These are phyloP conservation scores for Wickerhamiella kurtzmanii DNA, from an alignment of 805 yeast species.

Conservation along the genomic window DNA sequence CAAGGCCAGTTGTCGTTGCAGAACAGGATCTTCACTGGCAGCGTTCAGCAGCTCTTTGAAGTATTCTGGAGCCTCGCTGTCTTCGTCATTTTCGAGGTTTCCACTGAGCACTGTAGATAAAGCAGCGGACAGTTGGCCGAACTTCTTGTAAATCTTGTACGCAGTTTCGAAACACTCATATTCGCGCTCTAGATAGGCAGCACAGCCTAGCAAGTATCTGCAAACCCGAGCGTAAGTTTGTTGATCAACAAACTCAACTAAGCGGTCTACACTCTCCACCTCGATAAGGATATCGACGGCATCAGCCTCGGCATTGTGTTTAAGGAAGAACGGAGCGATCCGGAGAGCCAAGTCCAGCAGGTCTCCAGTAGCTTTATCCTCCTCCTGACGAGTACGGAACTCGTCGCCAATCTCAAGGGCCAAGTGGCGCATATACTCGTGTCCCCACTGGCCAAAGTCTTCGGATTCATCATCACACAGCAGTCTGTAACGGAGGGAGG, in stretches of 20 bases:
- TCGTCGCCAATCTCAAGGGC: conserved; percentile 91
- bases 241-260: conserved; percentile 74
- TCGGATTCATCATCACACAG: conserved; percentile 33
- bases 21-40: conserved; percentile 56
- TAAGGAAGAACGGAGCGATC: conserved; percentile 77
- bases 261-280: conserved; percentile 70
- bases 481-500: conserved; percentile 69
- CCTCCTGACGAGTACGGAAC: conserved; percentile 37
- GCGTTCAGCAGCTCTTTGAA: conserved; percentile 34
- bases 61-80: conserved; percentile 60
- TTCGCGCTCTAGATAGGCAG: conserved; percentile 90
- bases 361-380: conserved; percentile 22
- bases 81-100: conserved; percentile 72
- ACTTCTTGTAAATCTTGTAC: conserved; percentile 64
- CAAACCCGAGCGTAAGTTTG: conserved; percentile 81
- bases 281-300: conserved; percentile 90
- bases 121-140: conserved; percentile 78
- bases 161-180: conserved; percentile 76
- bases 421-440: conserved; percentile 90
- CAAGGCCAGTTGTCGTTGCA: conserved; percentile 84
- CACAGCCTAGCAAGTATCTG: conserved; percentile 87
- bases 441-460: conserved; percentile 82
- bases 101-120: conserved; percentile 49
- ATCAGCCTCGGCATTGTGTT: conserved; percentile 96
- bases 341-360: conserved; percentile 55